These are phyloP conservation scores for Raffaelea ambrosiae DNA, from an alignment of 2,329 filamentous ascomycete species.

Conservation along the genomic window DNA sequence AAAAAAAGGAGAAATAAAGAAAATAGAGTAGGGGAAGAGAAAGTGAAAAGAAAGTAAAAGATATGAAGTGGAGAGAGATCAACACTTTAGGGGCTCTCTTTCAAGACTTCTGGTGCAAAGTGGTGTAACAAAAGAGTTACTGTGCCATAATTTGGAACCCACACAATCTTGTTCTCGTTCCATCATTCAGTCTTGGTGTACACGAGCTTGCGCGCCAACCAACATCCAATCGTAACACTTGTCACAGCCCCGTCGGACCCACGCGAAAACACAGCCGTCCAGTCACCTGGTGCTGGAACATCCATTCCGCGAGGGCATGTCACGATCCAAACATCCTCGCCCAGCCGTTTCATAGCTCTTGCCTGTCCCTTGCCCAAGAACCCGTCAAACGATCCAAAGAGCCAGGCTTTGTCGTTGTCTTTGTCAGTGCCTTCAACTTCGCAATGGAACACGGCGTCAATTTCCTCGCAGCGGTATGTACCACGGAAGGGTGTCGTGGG, in stretches of 20 bases:
- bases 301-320: not conserved
- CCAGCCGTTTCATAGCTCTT: not conserved
- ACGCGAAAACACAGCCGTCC: not conserved
- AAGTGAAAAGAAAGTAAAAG: too few species aligned
- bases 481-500: not conserved
- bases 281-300: not conserved
- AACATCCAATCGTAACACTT: not conserved
- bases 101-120: too few species aligned
- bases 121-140: too few species aligned
- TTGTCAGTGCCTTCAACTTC: not conserved
- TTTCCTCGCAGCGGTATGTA: not conserved
- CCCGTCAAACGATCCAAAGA: not conserved
- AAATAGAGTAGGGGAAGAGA: too few species aligned
- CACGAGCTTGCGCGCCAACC: not conserved
- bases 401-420: not conserved
- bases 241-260: not conserved
- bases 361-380: not conserved
- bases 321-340: not conserved
- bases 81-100: too few species aligned
- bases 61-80: too few species aligned
- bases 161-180: too few species aligned
- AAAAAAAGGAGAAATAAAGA: too few species aligned
- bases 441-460: not conserved
- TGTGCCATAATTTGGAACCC: too few species aligned
- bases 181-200: conserved; percentile 10